These are phyloP conservation scores for Populus tomentosa DNA, from an alignment of 441 rosid genomes.

Conservation along the genomic window DNA sequence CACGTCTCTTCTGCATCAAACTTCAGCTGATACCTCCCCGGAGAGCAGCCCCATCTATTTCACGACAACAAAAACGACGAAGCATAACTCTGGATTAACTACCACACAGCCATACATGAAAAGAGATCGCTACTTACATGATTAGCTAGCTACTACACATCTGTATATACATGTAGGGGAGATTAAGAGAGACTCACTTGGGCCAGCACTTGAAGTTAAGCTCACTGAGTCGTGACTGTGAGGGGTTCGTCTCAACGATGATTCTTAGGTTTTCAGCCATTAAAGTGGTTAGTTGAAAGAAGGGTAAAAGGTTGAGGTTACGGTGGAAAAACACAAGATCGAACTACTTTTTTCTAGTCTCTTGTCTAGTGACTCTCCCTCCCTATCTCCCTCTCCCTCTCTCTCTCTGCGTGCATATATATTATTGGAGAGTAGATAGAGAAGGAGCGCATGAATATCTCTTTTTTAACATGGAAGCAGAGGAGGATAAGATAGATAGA, in stretches of 20 bases:
- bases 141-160: not conserved
- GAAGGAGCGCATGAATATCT: not conserved
- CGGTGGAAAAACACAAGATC: not conserved
- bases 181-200: conserved; percentile 45
- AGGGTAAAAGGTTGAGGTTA: not conserved
- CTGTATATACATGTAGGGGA: not conserved
- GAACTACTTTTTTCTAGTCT: not conserved
- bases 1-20: conserved; percentile 94
- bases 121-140: no score
- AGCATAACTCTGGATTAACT: not conserved
- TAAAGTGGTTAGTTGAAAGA: no score
- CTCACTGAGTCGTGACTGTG: conserved; percentile 57
- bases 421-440: not conserved
- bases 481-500: conserved; percentile 5
- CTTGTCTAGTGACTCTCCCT: not conserved
- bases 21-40: conserved; percentile 77
- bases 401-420: not conserved
- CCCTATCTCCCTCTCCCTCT: not conserved
- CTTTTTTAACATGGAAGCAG: not conserved
- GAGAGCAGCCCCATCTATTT: conserved; percentile 86
- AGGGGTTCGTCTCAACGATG: conserved; percentile 61
- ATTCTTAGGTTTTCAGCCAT: conserved; percentile 47
- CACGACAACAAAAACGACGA: not conserved
- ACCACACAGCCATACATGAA: not conserved
- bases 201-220: conserved; percentile 93